phyloP scores from a whole-genome alignment of 805 yeast genomes.

The Kazachstania viticola region DNA sequence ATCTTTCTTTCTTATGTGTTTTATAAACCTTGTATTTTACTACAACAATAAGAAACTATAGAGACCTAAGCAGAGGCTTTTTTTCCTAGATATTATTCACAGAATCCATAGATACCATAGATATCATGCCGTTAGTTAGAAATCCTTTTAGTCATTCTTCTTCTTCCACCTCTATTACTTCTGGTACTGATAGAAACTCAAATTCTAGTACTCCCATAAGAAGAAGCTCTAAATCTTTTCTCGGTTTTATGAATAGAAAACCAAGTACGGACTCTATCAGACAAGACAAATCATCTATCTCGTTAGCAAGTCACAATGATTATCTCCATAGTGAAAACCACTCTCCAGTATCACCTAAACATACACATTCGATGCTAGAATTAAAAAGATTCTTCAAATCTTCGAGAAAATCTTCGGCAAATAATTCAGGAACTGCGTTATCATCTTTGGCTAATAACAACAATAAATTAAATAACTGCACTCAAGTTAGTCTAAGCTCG shows the following conservation, averaged over 20 bases:
- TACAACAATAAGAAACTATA: no score
- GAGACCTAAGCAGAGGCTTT: no score
- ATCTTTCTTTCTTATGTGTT: no score
- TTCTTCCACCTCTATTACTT: no score
- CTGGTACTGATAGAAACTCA: no score
- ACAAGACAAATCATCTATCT: constrained; percentile 21
- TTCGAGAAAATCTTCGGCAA: constrained; percentile 10
- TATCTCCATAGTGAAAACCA: neutral
- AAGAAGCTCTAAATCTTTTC: constrained; percentile 20
- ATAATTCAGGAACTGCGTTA: constrained; percentile 1
- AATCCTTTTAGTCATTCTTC: no score
- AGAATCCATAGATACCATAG: no score
- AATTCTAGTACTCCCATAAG: constrained; percentile 7
- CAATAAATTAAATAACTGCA: neutral
- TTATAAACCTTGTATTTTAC: no score
- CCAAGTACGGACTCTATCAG: constrained; percentile 23
- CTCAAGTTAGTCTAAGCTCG: constrained; percentile 9
- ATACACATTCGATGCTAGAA: constrained; percentile 48
- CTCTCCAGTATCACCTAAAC: constrained; percentile 1
- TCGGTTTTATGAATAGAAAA: constrained; percentile 22
- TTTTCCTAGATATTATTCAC: no score
- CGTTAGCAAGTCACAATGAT: constrained; percentile 4
- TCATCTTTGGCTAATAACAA: constrained; percentile 3
- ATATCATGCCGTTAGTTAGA: no score
- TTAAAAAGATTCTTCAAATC: constrained; percentile 65